Evolutionary conservation across 495 filamentous ascomycete species (phyloP), one percentile per base, ranked within the genome.

Genomic region (Apiosordaria backusii): DNA sequence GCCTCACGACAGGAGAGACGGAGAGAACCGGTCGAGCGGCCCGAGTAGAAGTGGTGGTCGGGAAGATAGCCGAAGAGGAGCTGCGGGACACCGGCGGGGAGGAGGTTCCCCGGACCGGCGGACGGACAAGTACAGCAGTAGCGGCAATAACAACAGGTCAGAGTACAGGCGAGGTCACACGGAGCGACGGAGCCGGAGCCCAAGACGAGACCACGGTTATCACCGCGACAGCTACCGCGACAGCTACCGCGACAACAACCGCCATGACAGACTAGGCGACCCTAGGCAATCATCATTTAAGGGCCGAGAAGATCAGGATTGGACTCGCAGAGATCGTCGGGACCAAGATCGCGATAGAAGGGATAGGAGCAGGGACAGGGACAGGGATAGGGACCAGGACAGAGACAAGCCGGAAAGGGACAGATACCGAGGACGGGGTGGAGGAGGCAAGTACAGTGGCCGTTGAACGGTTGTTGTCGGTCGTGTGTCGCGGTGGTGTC

Each of bases 161-260:
- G 71, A 67, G 25, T 65, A 71, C 35, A 59, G 70, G 19, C 59
- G 55, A 23, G 68, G 65, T 53, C 68, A 63, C 50, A 26, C 29
- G n/a, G 61, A 63, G 23, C 59, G 59, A 21, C 77, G 78, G 57
- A 81, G 79, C 64, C 71, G 76, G 62, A 81, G 78, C 64, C 79
- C 79, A 15, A 72, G 70, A 60, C 67, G 73, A 65, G 78, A 76
- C 59, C 62, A 45, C 13, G 35, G 35, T 6, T 45, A 45, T 45
- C 35, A 45, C 13, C 35, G 35, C 10, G 2, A 45, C 35, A 45
- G 61, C 60, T 65, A 72, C 60, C 71, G 70, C 57, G 72, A 74
- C 62, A 45, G 61, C 60, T 65, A 72, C 60, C 71, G 70, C 57
- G 72, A 74, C 62, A 57, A 27, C 21, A 45, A 45, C 35, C 60